Conservation (phyloP, 2,329 filamentous ascomycete species). For the Aspergillus eucalypticola region DNA sequence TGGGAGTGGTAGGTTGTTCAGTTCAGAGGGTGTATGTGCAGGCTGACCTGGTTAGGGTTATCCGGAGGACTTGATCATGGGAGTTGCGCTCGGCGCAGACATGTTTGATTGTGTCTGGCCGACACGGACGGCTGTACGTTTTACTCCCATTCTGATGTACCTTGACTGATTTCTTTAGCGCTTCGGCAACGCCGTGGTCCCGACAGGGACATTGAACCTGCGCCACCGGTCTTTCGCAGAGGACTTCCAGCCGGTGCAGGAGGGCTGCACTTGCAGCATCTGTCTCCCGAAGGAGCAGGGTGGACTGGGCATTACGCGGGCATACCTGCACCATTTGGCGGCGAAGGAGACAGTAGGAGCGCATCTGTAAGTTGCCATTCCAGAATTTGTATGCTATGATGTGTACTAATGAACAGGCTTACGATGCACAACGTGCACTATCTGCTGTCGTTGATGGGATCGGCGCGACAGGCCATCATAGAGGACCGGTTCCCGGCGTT, state of each 20-base stretch:
- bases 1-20: constrained; percentile 71
- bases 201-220: constrained; percentile 77
- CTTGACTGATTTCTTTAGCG: constrained; percentile 49
- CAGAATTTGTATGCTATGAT: no score
- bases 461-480: constrained; percentile 73
- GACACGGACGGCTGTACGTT: constrained; percentile 75
- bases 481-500: constrained; percentile 79
- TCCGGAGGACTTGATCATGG: constrained; percentile 92
- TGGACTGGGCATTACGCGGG: constrained; percentile 77
- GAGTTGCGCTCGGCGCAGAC: constrained; percentile 89
- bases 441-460: constrained; percentile 78
- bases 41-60: constrained; percentile 62
- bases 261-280: constrained; percentile 76
- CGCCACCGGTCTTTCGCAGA: constrained; percentile 71
- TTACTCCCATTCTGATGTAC: background rate
- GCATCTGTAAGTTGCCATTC: constrained; percentile 52
- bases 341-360: constrained; percentile 95
- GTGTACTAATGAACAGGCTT: constrained; percentile 54
- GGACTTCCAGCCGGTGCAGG: constrained; percentile 82
- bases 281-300: constrained; percentile 68
- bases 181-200: constrained; percentile 92
- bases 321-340: constrained; percentile 87
- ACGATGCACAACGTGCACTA: constrained; percentile 98
- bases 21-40: background rate
- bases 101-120: constrained; percentile 99